phyloP scores from a whole-genome alignment of 2,329 filamentous ascomycete genomes.

The Xylariaceae sp. region DNA sequence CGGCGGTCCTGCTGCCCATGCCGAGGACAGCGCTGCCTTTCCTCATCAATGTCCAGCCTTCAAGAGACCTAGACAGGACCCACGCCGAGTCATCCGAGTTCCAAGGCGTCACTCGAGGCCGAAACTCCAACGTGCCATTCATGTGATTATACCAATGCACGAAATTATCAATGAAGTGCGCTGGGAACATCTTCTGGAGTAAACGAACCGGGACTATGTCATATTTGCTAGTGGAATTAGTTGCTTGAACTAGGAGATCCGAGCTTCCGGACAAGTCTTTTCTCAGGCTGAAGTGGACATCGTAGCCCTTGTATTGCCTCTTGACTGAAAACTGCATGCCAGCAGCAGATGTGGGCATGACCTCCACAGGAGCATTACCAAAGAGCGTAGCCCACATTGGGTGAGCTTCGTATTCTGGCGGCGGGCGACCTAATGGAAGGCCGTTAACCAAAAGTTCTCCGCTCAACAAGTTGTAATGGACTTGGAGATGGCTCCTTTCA shows the following conservation, averaged over 20 bases:
- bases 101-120: slow-evolving; percentile 35
- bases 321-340: slow-evolving; percentile 48
- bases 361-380: slow-evolving; percentile 44
- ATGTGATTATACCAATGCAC: slow-evolving; percentile 51
- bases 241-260: slow-evolving; percentile 5
- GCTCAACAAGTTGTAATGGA: slow-evolving; percentile 54
- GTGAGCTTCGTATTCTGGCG: slow-evolving; percentile 46
- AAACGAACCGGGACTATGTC: slow-evolving; percentile 41
- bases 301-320: slow-evolving; percentile 32
- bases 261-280: slow-evolving; percentile 33
- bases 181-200: slow-evolving; percentile 38
- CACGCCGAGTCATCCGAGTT: slow-evolving; percentile 21
- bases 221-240: background rate
- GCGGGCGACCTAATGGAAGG: slow-evolving; percentile 49
- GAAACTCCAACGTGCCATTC: slow-evolving; percentile 38
- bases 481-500: slow-evolving; percentile 19
- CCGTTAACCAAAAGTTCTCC: slow-evolving; percentile 58
- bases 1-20: slow-evolving; percentile 39
- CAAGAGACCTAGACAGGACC: slow-evolving; percentile 19
- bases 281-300: slow-evolving; percentile 43
- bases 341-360: slow-evolving; percentile 41
- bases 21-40: slow-evolving; percentile 36
- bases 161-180: slow-evolving; percentile 42
- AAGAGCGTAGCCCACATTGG: slow-evolving; percentile 48
- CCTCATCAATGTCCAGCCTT: slow-evolving; percentile 30